Percentiles rank a stretch among this genome's conserved stretches.
These are phyloP conservation scores for Huntiella bhutanensis DNA, from an alignment of 2,329 filamentous ascomycete genomes.

Conservation along the genomic window DNA sequence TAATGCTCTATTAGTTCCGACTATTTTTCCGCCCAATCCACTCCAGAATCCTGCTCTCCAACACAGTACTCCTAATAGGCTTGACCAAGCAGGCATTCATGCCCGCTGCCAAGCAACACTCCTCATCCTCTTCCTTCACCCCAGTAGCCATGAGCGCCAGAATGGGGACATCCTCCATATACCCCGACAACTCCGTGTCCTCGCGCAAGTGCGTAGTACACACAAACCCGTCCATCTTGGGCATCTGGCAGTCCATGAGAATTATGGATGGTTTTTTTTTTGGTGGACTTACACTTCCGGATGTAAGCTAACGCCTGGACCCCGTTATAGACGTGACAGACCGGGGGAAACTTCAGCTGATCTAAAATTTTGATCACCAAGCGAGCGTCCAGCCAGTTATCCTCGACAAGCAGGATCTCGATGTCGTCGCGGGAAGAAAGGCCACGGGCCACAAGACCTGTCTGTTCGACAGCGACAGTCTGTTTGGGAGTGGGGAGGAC, in stretches of 20 bases:
- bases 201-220: conserved; percentile 41
- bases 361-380: conserved; percentile 14
- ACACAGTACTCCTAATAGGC: conserved; percentile 36
- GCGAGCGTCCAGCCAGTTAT: conserved; percentile 29
- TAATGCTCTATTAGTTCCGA: too few relatives aligned
- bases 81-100: conserved; percentile 66
- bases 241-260: conserved; percentile 62
- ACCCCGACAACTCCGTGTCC: conserved; percentile 15
- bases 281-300: conserved; percentile 28
- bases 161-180: conserved; percentile 46
- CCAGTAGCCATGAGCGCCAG: conserved; percentile 70
- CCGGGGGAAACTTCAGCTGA: conserved; percentile 11
- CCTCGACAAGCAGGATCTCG: conserved; percentile 62
- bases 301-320: conserved; percentile 63
- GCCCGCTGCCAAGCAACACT: conserved; percentile 53
- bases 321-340: conserved; percentile 40
- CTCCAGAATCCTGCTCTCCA: conserved; percentile 4
- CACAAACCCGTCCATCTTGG: conserved; percentile 58
- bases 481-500: neutral
- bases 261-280: conserved; percentile 51
- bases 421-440: conserved; percentile 30
- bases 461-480: neutral
- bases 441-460: neutral
- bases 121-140: conserved; percentile 50
- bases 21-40: neutral